A percentile compares a stretch with the other conserved stretches of the same genome.
phyloP scores from a whole-genome alignment of 208 protist genomes.

The Leishmania martiniquensis region DNA sequence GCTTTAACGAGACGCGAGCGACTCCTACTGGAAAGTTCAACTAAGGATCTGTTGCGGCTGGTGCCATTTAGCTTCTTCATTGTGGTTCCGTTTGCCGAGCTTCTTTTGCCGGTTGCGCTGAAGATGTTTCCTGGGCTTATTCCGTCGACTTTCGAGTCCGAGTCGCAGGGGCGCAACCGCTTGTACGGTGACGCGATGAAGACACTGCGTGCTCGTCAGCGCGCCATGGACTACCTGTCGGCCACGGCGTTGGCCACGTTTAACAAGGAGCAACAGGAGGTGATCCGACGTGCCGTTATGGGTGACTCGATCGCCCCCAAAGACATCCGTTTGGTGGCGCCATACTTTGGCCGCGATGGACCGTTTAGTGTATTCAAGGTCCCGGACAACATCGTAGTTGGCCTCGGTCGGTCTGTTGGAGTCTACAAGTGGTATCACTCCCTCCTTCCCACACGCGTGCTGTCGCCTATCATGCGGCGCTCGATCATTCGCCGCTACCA shows the following conservation, averaged over 20 bases:
- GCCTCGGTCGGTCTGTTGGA: slow-evolving; percentile 69
- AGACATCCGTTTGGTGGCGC: slow-evolving; percentile 77
- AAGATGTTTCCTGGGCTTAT: slow-evolving; percentile 98
- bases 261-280: slow-evolving; percentile 79
- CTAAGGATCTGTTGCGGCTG: slow-evolving; percentile 94
- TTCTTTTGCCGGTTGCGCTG: slow-evolving; percentile 95
- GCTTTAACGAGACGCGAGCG: slow-evolving; percentile 88
- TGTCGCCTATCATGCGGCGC: slow-evolving; percentile 66
- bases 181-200: slow-evolving; percentile 75
- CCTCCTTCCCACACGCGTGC: slow-evolving; percentile 61
- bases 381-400: slow-evolving; percentile 73
- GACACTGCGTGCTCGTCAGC: slow-evolving; percentile 79
- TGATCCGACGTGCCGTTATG: slow-evolving; percentile 70
- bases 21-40: slow-evolving; percentile 92
- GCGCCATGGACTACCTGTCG: slow-evolving; percentile 85
- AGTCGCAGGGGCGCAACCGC: slow-evolving; percentile 85
- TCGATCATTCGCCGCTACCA: slow-evolving; percentile 81
- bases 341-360: slow-evolving; percentile 77
- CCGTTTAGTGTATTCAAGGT: slow-evolving; percentile 87
- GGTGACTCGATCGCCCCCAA: slow-evolving; percentile 80
- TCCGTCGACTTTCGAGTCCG: slow-evolving; percentile 95
- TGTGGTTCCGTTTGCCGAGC: slow-evolving; percentile 96
- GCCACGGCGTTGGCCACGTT: slow-evolving; percentile 85
- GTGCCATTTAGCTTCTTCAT: slow-evolving; percentile 98
- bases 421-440: slow-evolving; percentile 80